A percentile compares a stretch with the other conserved stretches of the same genome.
These are phyloP conservation scores for Saksenaea oblongispora DNA, from an alignment of 371 early-diverging fungal species.

Conservation along the genomic window DNA sequence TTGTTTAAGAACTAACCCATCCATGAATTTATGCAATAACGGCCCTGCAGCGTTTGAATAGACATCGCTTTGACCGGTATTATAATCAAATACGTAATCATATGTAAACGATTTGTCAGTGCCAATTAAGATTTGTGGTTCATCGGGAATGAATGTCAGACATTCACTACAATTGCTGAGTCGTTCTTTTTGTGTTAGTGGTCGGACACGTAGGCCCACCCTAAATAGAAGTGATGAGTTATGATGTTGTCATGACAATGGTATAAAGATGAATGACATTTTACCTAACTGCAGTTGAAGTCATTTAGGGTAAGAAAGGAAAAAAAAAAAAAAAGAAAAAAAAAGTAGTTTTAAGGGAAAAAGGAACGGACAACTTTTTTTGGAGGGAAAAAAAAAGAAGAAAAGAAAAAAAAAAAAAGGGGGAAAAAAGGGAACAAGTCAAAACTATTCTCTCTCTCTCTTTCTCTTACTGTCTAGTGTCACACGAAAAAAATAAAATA, in stretches of 20 bases:
- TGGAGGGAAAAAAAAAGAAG: conserved; percentile 4
- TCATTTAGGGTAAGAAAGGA: conserved; percentile 7
- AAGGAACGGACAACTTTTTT: conserved; percentile 4
- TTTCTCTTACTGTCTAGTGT: conserved; percentile 16
- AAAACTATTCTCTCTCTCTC: conserved; percentile 19
- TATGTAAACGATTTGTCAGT: conserved; percentile 77
- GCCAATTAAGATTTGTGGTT: conserved; percentile 63
- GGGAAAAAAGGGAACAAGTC: conserved; percentile 8
- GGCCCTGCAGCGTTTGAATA: conserved; percentile 71
- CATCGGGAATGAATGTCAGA: conserved; percentile 63
- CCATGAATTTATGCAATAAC: conserved; percentile 78
- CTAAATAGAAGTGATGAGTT: conserved; percentile 29
- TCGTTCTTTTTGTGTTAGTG: conserved; percentile 73
- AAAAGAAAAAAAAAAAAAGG: neutral
- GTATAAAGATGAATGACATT: neutral
- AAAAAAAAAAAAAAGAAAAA: conserved; percentile 15
- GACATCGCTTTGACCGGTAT: conserved; percentile 65
- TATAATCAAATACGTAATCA: conserved; percentile 80
- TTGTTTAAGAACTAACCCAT: conserved; percentile 66
- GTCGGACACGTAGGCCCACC: conserved; percentile 82
- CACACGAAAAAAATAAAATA: neutral
- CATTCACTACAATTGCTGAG: conserved; percentile 66
- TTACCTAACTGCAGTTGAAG: conserved; percentile 20
- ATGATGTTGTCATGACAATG: neutral
- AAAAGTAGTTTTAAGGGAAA: conserved; percentile 8